phyloP scores from a whole-genome alignment of 441 rosid species.

The Mallotus repandus region DNA sequence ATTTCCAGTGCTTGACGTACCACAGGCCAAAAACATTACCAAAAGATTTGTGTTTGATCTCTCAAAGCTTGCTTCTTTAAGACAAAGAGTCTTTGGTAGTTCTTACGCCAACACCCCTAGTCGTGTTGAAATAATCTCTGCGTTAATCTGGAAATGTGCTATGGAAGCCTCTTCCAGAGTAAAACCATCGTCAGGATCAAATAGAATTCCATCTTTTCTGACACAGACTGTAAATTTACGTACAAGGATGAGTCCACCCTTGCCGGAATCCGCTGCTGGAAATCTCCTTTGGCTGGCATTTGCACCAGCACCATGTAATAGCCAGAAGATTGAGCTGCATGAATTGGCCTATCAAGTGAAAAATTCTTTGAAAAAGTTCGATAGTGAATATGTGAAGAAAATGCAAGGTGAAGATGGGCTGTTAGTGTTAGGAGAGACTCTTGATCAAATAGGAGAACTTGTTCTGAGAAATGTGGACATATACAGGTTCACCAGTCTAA shows the following conservation, averaged over 20 bases:
- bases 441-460: slow-evolving; percentile 16
- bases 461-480: slow-evolving; percentile 9
- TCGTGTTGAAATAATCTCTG: slow-evolving; percentile 16
- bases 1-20: slow-evolving; percentile 11
- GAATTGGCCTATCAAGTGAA: slow-evolving; percentile 1
- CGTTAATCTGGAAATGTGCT: slow-evolving; percentile 14
- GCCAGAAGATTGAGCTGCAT: background rate
- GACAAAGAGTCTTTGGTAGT: slow-evolving; percentile 8
- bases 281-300: slow-evolving; percentile 17
- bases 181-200: background rate
- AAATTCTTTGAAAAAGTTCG: slow-evolving; percentile 11
- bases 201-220: background rate
- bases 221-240: slow-evolving; percentile 22
- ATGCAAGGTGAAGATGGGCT: slow-evolving; percentile 7
- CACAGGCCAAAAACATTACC: slow-evolving; percentile 6
- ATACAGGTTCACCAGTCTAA: slow-evolving; percentile 15
- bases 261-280: slow-evolving; percentile 4
- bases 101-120: background rate
- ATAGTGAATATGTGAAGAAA: slow-evolving; percentile 4
- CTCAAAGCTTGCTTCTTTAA: slow-evolving; percentile 1
- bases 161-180: background rate
- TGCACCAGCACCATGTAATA: background rate
- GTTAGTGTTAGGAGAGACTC: slow-evolving; percentile 6
- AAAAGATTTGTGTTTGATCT: slow-evolving; percentile 19
- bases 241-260: slow-evolving; percentile 6